Percentiles rank a stretch among this genome's conserved stretches.
Conservation (phyloP, 1,284 basidiomycete genomes). For the Afroboletus lepidellus region DNA sequence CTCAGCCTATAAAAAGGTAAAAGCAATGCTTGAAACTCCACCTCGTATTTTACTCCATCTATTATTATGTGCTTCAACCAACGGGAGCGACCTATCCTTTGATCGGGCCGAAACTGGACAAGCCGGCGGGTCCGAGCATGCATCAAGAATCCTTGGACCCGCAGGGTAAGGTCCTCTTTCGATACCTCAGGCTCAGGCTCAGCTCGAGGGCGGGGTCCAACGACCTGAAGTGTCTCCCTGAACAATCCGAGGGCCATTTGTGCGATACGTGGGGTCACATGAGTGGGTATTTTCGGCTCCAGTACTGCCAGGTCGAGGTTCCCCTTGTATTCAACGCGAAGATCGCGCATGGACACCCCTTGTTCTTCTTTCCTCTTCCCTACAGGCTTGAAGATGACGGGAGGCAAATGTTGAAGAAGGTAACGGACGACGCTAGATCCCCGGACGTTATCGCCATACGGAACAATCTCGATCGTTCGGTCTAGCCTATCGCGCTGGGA, state of each 20-base stretch:
- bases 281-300: conserved; percentile 42
- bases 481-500: conserved; percentile 35
- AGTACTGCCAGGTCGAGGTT: conserved; percentile 56
- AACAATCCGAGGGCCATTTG: conserved; percentile 50
- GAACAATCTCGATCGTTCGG: conserved; percentile 21
- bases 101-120: conserved; percentile 24
- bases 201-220: conserved; percentile 42
- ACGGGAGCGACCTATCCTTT: conserved; percentile 27
- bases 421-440: conserved; percentile 21
- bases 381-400: conserved; percentile 14
- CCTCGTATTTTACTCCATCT: conserved; percentile 29
- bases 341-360: background rate
- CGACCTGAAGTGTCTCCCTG: conserved; percentile 48
- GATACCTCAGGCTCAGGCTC: conserved; percentile 15
- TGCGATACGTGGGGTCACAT: conserved; percentile 59
- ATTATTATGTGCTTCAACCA: conserved; percentile 33
- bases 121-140: conserved; percentile 18
- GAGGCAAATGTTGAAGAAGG: conserved; percentile 19
- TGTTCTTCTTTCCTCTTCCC: conserved; percentile 3
- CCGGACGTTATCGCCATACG: conserved; percentile 19
- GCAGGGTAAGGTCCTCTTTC: conserved; percentile 10
- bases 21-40: conserved; percentile 13
- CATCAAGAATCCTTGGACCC: conserved; percentile 24
- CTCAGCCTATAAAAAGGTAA: conserved; percentile 19
- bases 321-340: conserved; percentile 27